These are phyloP conservation scores for Cryphonectria carpinicola DNA, from an alignment of 2,329 filamentous ascomycete genomes.

Conservation along the genomic window DNA sequence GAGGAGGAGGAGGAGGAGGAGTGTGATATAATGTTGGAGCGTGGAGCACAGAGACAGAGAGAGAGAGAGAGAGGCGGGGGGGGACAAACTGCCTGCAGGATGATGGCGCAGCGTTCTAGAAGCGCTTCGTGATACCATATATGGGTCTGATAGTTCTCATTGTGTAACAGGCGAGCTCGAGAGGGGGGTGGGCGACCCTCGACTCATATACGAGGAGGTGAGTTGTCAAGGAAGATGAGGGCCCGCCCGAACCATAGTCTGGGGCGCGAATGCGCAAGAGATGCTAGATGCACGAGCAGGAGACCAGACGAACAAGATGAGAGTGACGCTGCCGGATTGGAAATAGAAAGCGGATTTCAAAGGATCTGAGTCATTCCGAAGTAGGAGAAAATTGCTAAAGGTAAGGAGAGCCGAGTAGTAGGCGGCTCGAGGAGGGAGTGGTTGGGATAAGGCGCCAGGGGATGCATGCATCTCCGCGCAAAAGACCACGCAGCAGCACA, in stretches of 20 bases:
- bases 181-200: constrained; percentile 8
- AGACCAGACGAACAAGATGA: neutral
- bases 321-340: neutral
- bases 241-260: neutral
- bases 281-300: neutral
- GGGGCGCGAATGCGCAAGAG: constrained; percentile 23
- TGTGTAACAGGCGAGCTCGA: constrained; percentile 2
- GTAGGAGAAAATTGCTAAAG: constrained; percentile 22
- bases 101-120: constrained; percentile 4
- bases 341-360: constrained; percentile 16
- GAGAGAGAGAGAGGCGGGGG: too few relatives aligned
- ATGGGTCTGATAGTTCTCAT: neutral
- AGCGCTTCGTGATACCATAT: constrained; percentile 3
- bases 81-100: neutral
- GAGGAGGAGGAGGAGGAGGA: neutral
- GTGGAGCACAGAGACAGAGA: neutral
- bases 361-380: constrained; percentile 25
- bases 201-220: constrained; percentile 13
- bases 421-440: too few relatives aligned
- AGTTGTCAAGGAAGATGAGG: neutral
- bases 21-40: neutral
- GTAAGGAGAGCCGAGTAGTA: constrained; percentile 22
- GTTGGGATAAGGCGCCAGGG: neutral
- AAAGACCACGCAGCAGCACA: neutral
- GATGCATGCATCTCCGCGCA: neutral